Evolutionary conservation across 331 rosid genomes (phyloP), one percentile per base, ranked within the genome.

Genomic region (Ulmus americana): DNA sequence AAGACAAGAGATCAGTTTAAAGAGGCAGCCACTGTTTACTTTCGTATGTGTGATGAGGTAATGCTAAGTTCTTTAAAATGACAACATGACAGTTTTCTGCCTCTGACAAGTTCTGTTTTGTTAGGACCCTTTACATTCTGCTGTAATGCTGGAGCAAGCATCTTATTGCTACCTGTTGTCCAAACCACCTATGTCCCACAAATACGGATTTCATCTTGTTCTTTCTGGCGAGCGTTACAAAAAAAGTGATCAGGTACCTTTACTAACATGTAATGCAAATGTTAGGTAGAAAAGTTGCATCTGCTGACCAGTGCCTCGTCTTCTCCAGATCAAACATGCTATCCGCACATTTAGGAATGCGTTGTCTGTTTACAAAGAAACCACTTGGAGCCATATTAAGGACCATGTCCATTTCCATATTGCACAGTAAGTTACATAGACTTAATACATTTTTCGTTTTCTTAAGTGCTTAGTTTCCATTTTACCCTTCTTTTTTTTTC

Each of bases 101-200:
- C 55, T 46, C 70, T 81, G 72, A 86, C 77, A 55, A 41, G 15
- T 74, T 68, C 40, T 60, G 52, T 77, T 59, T 47, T 64, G 55
- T 64, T 71, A 94, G 98, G 98, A 94, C 71, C 85, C 82, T 61
- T 81, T 92, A 67, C 90, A 80, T 72, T 87, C 98, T 45, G 98
- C 97, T 53, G 97, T 94, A 63, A 89, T 94, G 95, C 97, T 89
- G 64, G 98, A 94, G 83, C 98, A 94, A 87, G 98, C 98, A 45
- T 87, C 98, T 7, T 87, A 86, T 77, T 94, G 98, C 76, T 94
- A 87, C 81, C 76, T 87, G 80, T 48, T 85, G 77, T 83, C 97
- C 70, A 85, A 79, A 72, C 98, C 98, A 70, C 91, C 97, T 69
- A 81, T 94, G 97, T 74, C 84, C 54, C 95, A 91, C 75, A 94